phyloP scores from a whole-genome alignment of 768 basidiomycete species.

The Naganishia onofrii region DNA sequence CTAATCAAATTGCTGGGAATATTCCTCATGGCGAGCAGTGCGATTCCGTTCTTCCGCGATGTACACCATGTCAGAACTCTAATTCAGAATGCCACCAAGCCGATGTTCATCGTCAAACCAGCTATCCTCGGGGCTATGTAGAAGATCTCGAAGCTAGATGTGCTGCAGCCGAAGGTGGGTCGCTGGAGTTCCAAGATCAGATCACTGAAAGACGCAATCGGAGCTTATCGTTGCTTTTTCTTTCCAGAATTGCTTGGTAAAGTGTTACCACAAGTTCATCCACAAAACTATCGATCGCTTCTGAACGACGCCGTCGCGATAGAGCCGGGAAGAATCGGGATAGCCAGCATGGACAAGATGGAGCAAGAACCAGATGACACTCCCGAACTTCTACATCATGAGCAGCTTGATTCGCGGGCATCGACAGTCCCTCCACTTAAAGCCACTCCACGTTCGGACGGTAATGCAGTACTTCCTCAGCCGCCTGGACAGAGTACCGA shows the following conservation, averaged over 20 bases:
- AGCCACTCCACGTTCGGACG: not conserved
- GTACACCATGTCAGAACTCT: slow-evolving; percentile 19
- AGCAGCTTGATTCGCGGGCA: not conserved
- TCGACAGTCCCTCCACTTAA: not conserved
- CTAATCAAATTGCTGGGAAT: not conserved
- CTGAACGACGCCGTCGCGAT: not conserved
- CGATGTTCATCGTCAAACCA: slow-evolving; percentile 27
- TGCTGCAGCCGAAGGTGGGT: slow-evolving; percentile 6
- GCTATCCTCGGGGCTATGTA: slow-evolving; percentile 25
- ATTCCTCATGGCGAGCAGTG: not conserved
- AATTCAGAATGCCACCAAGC: slow-evolving; percentile 26
- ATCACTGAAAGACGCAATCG: too few relatives aligned
- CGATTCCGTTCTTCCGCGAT: slow-evolving; percentile 17
- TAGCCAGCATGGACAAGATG: not conserved
- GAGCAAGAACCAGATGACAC: not conserved
- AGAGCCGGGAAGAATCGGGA: not conserved
- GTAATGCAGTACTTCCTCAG: not conserved
- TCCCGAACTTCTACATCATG: not conserved
- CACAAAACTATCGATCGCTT: slow-evolving; percentile 6
- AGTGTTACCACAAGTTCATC: not conserved
- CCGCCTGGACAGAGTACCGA: not conserved
- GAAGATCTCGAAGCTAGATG: slow-evolving; percentile 23
- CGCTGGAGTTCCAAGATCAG: too few relatives aligned
- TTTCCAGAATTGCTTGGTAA: slow-evolving; percentile 6
- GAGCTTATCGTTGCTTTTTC: not conserved